These are phyloP conservation scores for Neurospora cerealis DNA, from an alignment of 495 filamentous ascomycete genomes.

Conservation along the genomic window DNA sequence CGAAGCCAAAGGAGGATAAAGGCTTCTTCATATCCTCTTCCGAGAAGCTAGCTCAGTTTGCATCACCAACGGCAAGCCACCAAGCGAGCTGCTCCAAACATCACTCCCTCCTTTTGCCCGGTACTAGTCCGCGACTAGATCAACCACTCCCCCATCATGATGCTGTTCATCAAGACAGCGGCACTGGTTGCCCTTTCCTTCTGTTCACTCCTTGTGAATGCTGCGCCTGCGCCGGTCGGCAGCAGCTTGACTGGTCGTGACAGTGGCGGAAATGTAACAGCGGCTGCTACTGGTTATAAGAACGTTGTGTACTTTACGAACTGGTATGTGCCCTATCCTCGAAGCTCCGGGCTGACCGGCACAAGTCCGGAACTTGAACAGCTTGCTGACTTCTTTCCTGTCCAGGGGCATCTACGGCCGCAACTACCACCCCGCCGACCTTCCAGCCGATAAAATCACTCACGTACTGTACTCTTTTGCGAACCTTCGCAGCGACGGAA, in stretches of 20 bases:
- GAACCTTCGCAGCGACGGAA: constrained; percentile 69
- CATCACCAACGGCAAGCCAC: not conserved
- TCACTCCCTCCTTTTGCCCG: not conserved
- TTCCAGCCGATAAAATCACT: constrained; percentile 72
- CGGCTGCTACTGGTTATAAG: constrained; percentile 19
- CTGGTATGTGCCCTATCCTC: constrained; percentile 20
- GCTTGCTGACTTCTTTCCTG: constrained; percentile 2
- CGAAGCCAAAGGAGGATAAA: not conserved
- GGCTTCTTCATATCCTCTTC: not conserved
- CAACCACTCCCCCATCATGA: not conserved
- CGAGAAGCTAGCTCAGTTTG: not conserved
- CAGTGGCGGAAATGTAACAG: not conserved
- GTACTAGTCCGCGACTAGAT: not conserved
- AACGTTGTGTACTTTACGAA: constrained; percentile 41
- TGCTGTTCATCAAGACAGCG: not conserved
- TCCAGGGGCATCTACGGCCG: constrained; percentile 73
- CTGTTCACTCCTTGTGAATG: constrained; percentile 2
- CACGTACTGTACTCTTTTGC: constrained; percentile 88
- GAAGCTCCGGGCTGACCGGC: not conserved
- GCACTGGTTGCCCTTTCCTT: constrained; percentile 14
- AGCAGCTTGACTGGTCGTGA: not conserved
- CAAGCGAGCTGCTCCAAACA: not conserved
- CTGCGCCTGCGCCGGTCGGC: not conserved
- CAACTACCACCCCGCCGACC: constrained; percentile 67
- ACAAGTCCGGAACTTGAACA: not conserved